Conservation (phyloP, 495 filamentous ascomycete species). For the Chaetomium cochliodes region DNA sequence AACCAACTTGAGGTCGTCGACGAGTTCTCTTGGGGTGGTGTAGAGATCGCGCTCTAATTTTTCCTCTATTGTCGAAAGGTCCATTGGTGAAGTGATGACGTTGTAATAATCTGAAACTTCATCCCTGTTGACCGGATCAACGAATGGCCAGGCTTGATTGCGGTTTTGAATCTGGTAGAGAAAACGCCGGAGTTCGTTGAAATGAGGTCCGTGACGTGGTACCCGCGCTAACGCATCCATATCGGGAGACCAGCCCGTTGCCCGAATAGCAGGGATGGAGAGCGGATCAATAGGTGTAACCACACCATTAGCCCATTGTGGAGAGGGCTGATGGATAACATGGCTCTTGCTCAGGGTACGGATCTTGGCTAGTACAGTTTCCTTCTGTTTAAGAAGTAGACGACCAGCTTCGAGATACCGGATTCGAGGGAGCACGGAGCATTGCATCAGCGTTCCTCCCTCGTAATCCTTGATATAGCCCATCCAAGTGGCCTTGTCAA, state of each 20-base stretch:
- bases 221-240: conserved; percentile 93
- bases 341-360: conserved; percentile 83
- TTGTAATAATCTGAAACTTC: conserved; percentile 96
- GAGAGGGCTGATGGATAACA: conserved; percentile 77
- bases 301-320: conserved; percentile 64
- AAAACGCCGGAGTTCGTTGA: conserved; percentile 81
- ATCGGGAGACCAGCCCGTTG: conserved; percentile 87
- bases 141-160: conserved; percentile 86
- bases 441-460: conserved; percentile 97
- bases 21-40: conserved; percentile 79
- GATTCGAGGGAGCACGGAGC: conserved; percentile 88
- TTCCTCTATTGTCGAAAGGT: conserved; percentile 87
- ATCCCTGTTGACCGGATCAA: conserved; percentile 85
- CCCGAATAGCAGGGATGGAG: conserved; percentile 72
- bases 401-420: conserved; percentile 84
- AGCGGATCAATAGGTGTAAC: conserved; percentile 74
- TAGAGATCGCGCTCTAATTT: conserved; percentile 89
- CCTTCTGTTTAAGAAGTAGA: conserved; percentile 95
- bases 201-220: conserved; percentile 90
- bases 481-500: conserved; percentile 89
- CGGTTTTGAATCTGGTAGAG: conserved; percentile 93
- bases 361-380: conserved; percentile 85
- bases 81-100: conserved; percentile 94
- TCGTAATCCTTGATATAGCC: conserved; percentile 99
- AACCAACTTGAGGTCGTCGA: conserved; percentile 81